These are phyloP conservation scores for Poronia punctata DNA, from an alignment of 495 filamentous ascomycete genomes.

Conservation along the genomic window DNA sequence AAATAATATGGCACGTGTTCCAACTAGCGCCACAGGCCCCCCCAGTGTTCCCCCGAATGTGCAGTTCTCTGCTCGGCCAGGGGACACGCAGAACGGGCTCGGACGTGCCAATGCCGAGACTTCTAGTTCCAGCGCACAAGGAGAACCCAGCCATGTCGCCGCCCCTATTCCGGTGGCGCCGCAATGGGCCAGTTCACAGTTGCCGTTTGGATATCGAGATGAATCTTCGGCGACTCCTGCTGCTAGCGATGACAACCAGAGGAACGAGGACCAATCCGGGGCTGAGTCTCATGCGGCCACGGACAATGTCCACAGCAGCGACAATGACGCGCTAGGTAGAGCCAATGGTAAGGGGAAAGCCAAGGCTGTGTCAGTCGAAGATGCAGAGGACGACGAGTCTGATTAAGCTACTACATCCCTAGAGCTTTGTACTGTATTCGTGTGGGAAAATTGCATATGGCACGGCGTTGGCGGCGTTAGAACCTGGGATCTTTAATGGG, in stretches of 20 bases:
- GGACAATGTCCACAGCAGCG: too few species aligned
- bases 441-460: conserved; percentile 21
- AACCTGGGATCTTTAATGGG: too few species aligned
- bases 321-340: conserved; percentile 8
- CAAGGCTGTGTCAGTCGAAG: conserved; percentile 34
- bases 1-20: neutral
- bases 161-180: conserved; percentile 34
- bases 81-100: neutral
- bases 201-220: conserved; percentile 21
- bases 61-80: neutral
- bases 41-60: neutral
- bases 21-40: neutral
- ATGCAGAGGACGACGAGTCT: conserved; percentile 28
- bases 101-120: neutral
- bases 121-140: conserved; percentile 7
- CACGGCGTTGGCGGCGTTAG: conserved; percentile 30
- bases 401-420: conserved; percentile 9
- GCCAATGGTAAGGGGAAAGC: conserved; percentile 28
- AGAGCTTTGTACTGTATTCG: conserved; percentile 8
- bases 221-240: conserved; percentile 11
- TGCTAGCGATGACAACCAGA: conserved; percentile 7
- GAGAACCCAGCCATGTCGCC: conserved; percentile 25
- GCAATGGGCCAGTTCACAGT: conserved; percentile 38
- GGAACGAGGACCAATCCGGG: conserved; percentile 6
- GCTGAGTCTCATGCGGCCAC: conserved; percentile 2